A percentile compares a stretch with the other conserved stretches of the same genome.
phyloP scores from a whole-genome alignment of 257 asterid genomes.

The Anisodus acutangulus region DNA sequence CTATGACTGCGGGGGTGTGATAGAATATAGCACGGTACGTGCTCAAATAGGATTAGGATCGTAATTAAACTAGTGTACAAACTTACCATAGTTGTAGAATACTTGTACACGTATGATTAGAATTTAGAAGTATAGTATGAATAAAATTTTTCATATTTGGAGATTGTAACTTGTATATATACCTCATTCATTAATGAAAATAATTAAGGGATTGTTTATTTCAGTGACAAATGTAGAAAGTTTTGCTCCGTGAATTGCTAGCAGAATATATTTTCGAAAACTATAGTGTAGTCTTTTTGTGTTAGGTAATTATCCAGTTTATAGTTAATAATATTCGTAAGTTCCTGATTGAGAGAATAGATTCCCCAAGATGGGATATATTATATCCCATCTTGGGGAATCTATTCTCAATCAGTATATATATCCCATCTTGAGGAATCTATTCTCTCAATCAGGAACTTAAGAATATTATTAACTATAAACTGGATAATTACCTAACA shows the following conservation, averaged over 20 bases:
- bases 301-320: neutral
- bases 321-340: neutral
- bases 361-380: neutral
- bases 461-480: neutral
- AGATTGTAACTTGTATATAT: no score
- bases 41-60: no score
- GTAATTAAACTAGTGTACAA: no score
- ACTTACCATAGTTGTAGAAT: no score
- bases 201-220: no score
- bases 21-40: no score
- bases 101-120: no score
- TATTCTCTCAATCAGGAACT: slow-evolving; percentile 10
- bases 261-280: neutral
- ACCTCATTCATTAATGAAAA: slow-evolving; percentile 46
- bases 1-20: no score
- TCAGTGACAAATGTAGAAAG: neutral
- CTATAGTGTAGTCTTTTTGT: neutral
- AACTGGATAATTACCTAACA: neutral
- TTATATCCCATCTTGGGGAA: neutral
- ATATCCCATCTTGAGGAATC: neutral
- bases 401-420: neutral
- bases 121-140: no score
- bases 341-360: slow-evolving; percentile 4
- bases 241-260: neutral
- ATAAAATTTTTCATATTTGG: no score